Evolutionary conservation across 2,329 filamentous ascomycete species (phyloP), one percentile per base, ranked within the genome.

Genomic region (Teratosphaeria nubilosa): DNA sequence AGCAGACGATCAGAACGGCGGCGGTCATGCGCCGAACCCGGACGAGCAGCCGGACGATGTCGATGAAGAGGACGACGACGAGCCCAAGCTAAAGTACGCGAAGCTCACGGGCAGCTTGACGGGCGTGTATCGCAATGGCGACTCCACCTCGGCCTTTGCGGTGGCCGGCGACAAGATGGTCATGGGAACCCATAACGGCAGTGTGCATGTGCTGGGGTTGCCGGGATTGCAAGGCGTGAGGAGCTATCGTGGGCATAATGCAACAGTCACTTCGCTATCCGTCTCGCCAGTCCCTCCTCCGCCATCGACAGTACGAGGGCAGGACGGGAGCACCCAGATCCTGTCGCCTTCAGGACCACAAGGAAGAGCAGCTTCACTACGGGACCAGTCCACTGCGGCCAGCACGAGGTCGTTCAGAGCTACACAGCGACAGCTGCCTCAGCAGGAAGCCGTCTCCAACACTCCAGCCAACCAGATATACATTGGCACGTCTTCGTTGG

Each of bases 151-250:
- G 73, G 80, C 89, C 9, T 96, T 96, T 71, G 76, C 95, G 54
- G 90, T 95, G 54, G 88, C 88, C 48, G 92, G 92, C 56, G 92
- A 99, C 78, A 97, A 97, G 78, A 95, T 97, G 92, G 90, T 96
- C 62, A 80, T 95, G 66, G 94, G 92, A 64, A 96, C 94, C 32
- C 92, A 99, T 73, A 96, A 95, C 75, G 94, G 94, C 67, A 96
- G 94, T 69, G 92, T 97, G 68, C 88, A 99, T 77, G 86, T 96
- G 61, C 77, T 96, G 53, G 87, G 90, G 63, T 75, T 97, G 20
- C 91, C 94, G 0, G 83, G 85, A 5, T 88, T 97, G 70, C 86
- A 92, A 64, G 78, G 87, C 3, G 74, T 99, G 48, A 86, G 90
- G 68, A 86, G 88, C 60, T 99, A 97, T 72, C 90, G 92, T 68